Base-by-base conservation (phyloP, 2,329 filamentous ascomycete species). In the Emmonsia crescens region DNA sequence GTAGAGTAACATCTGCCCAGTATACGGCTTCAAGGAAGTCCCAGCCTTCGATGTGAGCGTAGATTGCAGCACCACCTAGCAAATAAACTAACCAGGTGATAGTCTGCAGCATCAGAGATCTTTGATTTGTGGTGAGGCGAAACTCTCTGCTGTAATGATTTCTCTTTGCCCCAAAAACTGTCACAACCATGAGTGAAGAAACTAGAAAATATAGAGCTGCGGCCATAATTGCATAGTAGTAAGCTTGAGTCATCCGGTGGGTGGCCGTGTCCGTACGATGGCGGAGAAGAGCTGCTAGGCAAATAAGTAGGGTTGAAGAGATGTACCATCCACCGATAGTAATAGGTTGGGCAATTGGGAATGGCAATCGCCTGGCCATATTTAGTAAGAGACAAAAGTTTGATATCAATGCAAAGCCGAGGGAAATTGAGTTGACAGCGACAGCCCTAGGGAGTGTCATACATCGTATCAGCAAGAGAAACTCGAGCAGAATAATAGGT, bases 141-240 rank as follows among this genome's bases (percentile, higher is more conserved):
- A 84, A 85, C 29, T 82, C 78, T 61, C 78, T 80, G n/a, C 76
- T 75, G 64, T 83, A 85, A 61, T 83, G 79, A 0, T 78, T 78
- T 60, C 72, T 77, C 62, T 75, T 78, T 3, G 83, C 83, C 5
- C 83, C 83, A 61, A 78, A 78, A 0, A 83, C 80, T 0, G 83
- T 85, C 9, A 83, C 66, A 36, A 79, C 74, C 78, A 85, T 80
- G 9, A 85, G 69, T 1, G 75, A 75, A 0, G 81, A 77, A 46
- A 85, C 79, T 59, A 84, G 74, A 62, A 82, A 81, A 67, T 85
- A 85, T 2, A 85, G 68, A 0, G 69, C 77, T 2, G 83, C 81
- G 4, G 83, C 83, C 61, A 83, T 82, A 59, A 83, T 79, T 1
- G 77, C 83, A 65, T 85, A 85, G 68, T 85, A 86, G 68, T 80